Evolutionary conservation across 2,329 filamentous ascomycete species (phyloP).

Genomic region (Colletotrichum spaethianum): DNA sequence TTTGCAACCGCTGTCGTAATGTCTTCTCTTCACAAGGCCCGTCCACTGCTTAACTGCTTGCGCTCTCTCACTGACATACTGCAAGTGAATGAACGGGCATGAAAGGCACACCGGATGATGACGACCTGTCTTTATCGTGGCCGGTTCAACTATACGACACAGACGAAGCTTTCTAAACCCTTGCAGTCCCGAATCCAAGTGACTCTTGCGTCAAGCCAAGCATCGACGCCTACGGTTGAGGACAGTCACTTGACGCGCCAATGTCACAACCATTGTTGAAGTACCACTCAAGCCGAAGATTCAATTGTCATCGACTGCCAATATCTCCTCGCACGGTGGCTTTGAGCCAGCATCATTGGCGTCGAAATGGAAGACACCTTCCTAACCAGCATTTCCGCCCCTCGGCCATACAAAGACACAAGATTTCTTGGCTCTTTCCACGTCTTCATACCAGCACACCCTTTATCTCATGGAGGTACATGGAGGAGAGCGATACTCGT

Average conservation of each 20-base stretch:
- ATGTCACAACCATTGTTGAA: background rate
- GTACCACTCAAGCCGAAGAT: background rate
- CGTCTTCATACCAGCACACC: background rate
- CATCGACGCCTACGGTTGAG: background rate
- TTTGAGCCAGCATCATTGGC: background rate
- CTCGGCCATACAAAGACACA: background rate
- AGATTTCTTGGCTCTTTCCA: background rate
- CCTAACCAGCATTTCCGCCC: background rate
- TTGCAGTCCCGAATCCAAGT: background rate
- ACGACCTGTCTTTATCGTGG: background rate
- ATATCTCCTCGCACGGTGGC: background rate
- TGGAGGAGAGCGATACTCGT: background rate
- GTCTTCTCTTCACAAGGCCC: background rate
- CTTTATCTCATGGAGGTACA: slow-evolving; percentile 1
- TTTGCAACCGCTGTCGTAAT: background rate
- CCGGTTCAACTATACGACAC: background rate
- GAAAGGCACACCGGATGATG: background rate
- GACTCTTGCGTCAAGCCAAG: background rate
- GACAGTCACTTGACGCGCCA: background rate
- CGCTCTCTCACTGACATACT: background rate
- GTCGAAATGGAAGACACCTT: background rate
- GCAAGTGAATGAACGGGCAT: background rate
- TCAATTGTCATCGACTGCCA: background rate
- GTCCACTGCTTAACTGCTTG: background rate
- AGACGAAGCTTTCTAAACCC: background rate